Percentiles rank a stretch among this genome's conserved stretches.
Conservation (phyloP, 768 basidiomycete species). For the Suillus paluster region DNA sequence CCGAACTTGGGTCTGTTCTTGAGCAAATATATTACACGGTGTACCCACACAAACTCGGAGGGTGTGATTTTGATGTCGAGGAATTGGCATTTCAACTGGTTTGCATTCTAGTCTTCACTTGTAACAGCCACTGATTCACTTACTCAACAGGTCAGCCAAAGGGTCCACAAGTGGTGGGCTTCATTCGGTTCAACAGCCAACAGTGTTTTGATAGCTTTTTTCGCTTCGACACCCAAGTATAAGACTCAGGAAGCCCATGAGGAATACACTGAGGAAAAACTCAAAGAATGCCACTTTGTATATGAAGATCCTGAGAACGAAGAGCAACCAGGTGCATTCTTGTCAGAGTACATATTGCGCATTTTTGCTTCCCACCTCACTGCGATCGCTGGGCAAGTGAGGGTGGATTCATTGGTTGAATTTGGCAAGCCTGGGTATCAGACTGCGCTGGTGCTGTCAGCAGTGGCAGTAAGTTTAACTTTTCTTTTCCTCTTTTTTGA, state of each 20-base stretch:
- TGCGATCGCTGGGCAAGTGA: background rate
- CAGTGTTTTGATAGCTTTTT: conserved; percentile 12
- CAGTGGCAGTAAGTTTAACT: conserved; percentile 13
- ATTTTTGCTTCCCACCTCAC: conserved; percentile 10
- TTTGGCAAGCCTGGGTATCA: conserved; percentile 2
- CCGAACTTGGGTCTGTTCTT: background rate
- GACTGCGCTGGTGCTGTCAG: conserved; percentile 6
- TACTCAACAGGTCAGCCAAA: conserved; percentile 7
- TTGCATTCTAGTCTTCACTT: conserved; percentile 6
- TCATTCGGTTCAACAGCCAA: conserved; percentile 14
- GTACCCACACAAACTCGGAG: conserved; percentile 2
- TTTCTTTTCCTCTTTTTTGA: background rate
- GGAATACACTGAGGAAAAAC: background rate
- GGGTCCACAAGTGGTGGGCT: conserved; percentile 13
- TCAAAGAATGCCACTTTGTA: conserved; percentile 6
- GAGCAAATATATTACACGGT: conserved; percentile 9
- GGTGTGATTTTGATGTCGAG: background rate
- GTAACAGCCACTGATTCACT: conserved; percentile 5
- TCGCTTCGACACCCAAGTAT: background rate
- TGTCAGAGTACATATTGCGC: conserved; percentile 11
- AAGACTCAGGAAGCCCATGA: background rate
- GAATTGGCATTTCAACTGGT: conserved; percentile 3
- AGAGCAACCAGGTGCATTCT: background rate
- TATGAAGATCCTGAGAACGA: conserved; percentile 6
- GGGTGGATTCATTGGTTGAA: conserved; percentile 6